phyloP scores from a whole-genome alignment of 768 basidiomycete species.

The Rhodotorula toruloides region DNA sequence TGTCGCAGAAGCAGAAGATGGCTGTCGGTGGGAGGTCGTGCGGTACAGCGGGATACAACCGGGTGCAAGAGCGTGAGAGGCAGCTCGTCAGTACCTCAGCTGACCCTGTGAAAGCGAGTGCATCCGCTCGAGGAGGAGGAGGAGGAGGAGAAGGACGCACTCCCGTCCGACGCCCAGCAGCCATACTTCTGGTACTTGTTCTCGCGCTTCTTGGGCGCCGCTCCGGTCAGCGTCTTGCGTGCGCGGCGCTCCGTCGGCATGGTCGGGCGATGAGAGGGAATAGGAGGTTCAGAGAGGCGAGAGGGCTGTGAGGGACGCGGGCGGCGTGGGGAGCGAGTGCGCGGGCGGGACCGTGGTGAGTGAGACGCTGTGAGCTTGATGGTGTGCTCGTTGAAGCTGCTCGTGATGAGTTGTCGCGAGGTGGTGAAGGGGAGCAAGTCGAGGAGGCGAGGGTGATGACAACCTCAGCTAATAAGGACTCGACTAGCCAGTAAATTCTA shows the following conservation, averaged over 20 bases:
- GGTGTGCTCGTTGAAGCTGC: no score
- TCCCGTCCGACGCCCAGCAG: slow-evolving; percentile 10
- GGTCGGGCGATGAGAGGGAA: not conserved
- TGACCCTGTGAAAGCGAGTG: no score
- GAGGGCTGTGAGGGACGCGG: not conserved
- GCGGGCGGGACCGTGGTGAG: not conserved
- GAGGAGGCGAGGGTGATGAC: no score
- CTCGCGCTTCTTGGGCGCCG: not conserved
- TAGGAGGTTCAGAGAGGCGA: not conserved
- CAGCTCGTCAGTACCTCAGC: no score
- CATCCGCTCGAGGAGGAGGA: not conserved
- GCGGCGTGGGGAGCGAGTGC: no score
- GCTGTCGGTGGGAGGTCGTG: not conserved
- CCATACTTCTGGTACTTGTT: slow-evolving; percentile 8
- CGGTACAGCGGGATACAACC: not conserved
- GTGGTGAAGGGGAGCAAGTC: no score
- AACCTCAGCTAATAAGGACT: no score
- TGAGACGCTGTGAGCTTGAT: no score
- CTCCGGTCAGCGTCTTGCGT: not conserved
- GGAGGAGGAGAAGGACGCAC: not conserved
- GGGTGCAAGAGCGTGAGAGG: not conserved
- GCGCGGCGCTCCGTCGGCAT: not conserved
- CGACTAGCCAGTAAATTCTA: no score
- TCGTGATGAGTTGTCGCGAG: no score
- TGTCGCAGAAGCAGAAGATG: slow-evolving; percentile 28